phyloP scores from a whole-genome alignment of 495 filamentous ascomycete genomes.

The Clohesyomyces aquaticus region DNA sequence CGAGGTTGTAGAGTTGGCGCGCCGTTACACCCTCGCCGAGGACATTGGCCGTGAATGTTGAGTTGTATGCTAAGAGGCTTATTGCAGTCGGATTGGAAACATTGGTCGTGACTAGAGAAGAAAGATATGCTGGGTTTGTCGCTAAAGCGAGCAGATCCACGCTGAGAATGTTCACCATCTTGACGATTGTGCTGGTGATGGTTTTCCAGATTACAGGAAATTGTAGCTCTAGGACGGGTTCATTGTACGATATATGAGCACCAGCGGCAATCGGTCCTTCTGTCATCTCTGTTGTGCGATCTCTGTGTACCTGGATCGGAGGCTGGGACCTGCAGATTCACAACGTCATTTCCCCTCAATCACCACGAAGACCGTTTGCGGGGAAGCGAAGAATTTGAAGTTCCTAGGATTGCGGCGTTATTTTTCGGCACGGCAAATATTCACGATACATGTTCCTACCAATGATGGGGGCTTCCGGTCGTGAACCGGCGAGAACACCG shows the following conservation, averaged over 20 bases:
- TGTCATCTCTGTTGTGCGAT: neutral
- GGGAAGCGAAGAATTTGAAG: too few species aligned
- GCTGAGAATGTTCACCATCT: conserved; percentile 40
- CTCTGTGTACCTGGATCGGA: neutral
- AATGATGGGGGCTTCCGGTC: neutral
- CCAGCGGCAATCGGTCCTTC: neutral
- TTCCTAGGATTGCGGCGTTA: too few species aligned
- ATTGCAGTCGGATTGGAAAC: conserved; percentile 33
- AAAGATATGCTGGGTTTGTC: conserved; percentile 40
- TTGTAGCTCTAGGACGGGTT: neutral
- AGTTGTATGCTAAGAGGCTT: conserved; percentile 42
- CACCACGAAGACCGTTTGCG: neutral
- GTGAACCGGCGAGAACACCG: neutral
- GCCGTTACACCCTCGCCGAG: conserved; percentile 42
- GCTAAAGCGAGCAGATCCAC: conserved; percentile 43
- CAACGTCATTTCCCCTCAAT: conserved; percentile 14
- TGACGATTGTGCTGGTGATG: conserved; percentile 13
- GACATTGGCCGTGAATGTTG: conserved; percentile 39
- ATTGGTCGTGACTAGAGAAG: conserved; percentile 35
- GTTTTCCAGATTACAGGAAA: conserved; percentile 5
- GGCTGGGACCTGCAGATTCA: neutral
- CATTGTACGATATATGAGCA: neutral
- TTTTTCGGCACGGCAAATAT: neutral
- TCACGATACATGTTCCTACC: neutral
- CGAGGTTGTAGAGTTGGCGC: conserved; percentile 34